Evolutionary conservation across 2,329 filamentous ascomycete genomes (phyloP), one percentile per base, ranked within the genome.

Genomic region (Sporothrix pseudoabietina): DNA sequence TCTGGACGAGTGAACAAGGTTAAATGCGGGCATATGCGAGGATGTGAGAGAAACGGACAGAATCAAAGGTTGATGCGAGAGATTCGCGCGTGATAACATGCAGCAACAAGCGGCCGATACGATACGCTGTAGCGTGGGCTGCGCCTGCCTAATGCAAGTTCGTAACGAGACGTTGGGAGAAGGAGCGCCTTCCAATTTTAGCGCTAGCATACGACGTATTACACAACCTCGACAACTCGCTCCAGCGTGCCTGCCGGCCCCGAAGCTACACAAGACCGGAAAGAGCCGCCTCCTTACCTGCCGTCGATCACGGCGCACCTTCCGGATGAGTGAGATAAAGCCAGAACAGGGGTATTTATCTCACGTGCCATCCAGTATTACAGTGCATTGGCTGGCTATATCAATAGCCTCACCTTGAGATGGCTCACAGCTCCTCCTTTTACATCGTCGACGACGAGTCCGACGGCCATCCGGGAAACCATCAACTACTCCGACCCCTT

Each of bases 81-180:
- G 59, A 65, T 65, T 65, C 59, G 59, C 59, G 59, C 59, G 22
- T 66, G 61, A 66, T 66, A 47, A 30, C 61, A 65, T 63, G 32
- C 32, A 26, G 59, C 35, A 41, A 39, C 14, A 5, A 47, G 44
- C 44, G 22, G 9, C 39, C 39, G 61, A 66, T 47, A 66, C 61
- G 61, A 47, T 55, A 55, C 26, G 52, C 52, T 30, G 22, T 12
- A 26, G 52, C 26, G 52, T 55, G 52, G 52, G 52, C 26, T 55
- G 52, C 52, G 52, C 52, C 26, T 55, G 52, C 52, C 52, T 55
- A 55, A 55, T 55, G 52, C 52, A 14, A 26, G 7, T 30, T 22
- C 22, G 52, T 54, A 54, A 49, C 59, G n/a, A 39, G 32, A 61
- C 57, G 26, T n/a, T 22, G 61, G 5, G 26, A 26, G 22, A 4